Evolutionary conservation across 129 eudicot species (phyloP).

Genomic region (Centrapalus pauciflorus): DNA sequence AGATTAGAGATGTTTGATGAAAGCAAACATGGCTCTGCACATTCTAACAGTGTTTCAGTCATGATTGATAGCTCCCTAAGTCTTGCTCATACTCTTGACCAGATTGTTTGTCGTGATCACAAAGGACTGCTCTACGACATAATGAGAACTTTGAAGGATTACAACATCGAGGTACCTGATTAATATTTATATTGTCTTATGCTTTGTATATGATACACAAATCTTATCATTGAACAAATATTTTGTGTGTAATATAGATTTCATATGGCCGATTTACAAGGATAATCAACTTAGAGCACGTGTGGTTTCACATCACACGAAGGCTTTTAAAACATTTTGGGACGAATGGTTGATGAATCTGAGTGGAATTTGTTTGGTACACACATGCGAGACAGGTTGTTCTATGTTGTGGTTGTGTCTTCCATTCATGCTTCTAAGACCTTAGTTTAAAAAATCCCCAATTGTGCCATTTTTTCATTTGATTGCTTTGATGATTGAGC

Average conservation of each 20-base stretch:
- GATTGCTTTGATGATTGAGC: too few species aligned
- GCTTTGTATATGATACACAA: not conserved
- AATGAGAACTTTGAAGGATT: constrained; percentile 81
- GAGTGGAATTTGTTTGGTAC: too few species aligned
- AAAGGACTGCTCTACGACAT: constrained; percentile 78
- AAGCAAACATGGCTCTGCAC: constrained; percentile 12
- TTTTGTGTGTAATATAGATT: constrained; percentile 42
- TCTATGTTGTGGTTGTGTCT: too few species aligned
- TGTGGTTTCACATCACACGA: too few species aligned
- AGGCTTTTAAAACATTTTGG: too few species aligned
- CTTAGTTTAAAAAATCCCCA: too few species aligned
- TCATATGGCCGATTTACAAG: constrained; percentile 70
- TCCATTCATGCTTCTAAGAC: too few species aligned
- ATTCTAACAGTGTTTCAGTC: constrained; percentile 34
- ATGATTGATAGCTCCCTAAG: constrained; percentile 73
- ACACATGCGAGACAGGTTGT: too few species aligned
- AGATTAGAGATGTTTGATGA: not conserved
- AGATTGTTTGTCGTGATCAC: constrained; percentile 68
- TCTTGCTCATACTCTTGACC: constrained; percentile 79
- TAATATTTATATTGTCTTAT: not conserved
- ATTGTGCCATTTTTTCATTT: too few species aligned
- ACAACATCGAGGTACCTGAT: constrained; percentile 50
- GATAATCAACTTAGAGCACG: too few species aligned
- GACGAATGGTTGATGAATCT: too few species aligned
- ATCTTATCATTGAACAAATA: not conserved